Evolutionary conservation across 1,284 basidiomycete genomes (phyloP), one percentile per base, ranked within the genome.

Genomic region (Trichosporon sp.): DNA sequence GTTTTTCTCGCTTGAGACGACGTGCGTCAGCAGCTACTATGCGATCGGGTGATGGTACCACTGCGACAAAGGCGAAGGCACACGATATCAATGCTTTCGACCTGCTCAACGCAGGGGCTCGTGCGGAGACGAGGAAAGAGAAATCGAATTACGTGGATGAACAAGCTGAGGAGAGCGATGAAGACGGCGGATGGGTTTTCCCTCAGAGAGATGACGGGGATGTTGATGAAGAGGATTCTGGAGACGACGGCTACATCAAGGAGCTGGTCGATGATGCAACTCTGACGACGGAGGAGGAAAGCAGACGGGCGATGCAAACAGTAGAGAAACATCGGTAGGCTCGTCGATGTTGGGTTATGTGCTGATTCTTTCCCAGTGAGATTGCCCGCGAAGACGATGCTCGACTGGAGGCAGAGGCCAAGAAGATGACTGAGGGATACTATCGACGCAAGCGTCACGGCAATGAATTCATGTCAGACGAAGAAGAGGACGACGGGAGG

Each of bases 151-250:
- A 78, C 31, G 67, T 83, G 38, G 80, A 83, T 43, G 78, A 74
- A 46, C 78, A 83, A 66, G 81, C 81, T 1, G 81, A 82, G 67
- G 81, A 83, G 66, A 80, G 78, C 97, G 81, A 81, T 43, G 81
- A 83, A 46, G 81, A 82, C 46, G 71, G 74, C 59, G 79, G 77
- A 6, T 81, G 80, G 80, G 77, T 75, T 3, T 40, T 70, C 11
- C 16, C 43, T 6, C 64, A 61, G 2, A 74, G 72, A 8, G 79
- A 79, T 7, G 77, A 79, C 0, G 79, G 78, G 2, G 76, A 77
- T 6, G 26, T 26, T 26, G 78, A 76, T 4, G 76, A 72, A 10
- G 78, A 72, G 12, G 79, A 76, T 3, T 71, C 76, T 16, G 78
- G 73, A 1, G 80, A 72, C 21, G 79, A 76, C 11, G 78, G 74